These are phyloP conservation scores for Paramyrothecium roridum DNA, from an alignment of 2,329 filamentous ascomycete species.

Conservation along the genomic window DNA sequence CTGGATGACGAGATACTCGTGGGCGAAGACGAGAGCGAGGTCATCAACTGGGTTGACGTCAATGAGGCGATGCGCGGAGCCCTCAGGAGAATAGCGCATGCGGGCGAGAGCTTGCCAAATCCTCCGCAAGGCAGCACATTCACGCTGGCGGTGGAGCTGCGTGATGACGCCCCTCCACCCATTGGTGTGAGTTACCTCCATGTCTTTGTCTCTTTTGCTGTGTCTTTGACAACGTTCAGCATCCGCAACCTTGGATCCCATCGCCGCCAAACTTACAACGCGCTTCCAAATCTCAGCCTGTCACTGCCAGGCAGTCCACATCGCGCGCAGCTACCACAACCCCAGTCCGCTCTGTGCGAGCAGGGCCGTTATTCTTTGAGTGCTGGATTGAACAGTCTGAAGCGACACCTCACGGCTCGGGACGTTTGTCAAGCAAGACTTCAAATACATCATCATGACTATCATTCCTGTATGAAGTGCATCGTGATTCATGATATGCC, in stretches of 20 bases:
- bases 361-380: conserved; percentile 62
- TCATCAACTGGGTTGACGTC: conserved; percentile 56
- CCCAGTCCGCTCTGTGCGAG: conserved; percentile 50
- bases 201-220: not conserved
- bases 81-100: conserved; percentile 59
- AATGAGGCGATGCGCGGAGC: conserved; percentile 71
- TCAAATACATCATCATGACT: conserved; percentile 1
- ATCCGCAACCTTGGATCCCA: conserved; percentile 61
- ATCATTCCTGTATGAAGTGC: not conserved
- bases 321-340: conserved; percentile 39
- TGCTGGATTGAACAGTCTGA: conserved; percentile 55
- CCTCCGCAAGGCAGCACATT: conserved; percentile 68
- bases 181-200: conserved; percentile 46
- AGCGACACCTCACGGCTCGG: not conserved
- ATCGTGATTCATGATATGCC: not conserved
- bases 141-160: conserved; percentile 72
- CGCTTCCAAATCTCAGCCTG: conserved; percentile 21
- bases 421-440: not conserved
- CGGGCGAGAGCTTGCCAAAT: conserved; percentile 51
- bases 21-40: conserved; percentile 17
- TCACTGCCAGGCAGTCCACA: conserved; percentile 19
- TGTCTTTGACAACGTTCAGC: conserved; percentile 27
- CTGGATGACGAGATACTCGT: conserved; percentile 5
- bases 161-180: conserved; percentile 55
- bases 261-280: conserved; percentile 46